Evolutionary conservation across 129 eudicot genomes (phyloP).

Genomic region (Tagetes erecta): DNA sequence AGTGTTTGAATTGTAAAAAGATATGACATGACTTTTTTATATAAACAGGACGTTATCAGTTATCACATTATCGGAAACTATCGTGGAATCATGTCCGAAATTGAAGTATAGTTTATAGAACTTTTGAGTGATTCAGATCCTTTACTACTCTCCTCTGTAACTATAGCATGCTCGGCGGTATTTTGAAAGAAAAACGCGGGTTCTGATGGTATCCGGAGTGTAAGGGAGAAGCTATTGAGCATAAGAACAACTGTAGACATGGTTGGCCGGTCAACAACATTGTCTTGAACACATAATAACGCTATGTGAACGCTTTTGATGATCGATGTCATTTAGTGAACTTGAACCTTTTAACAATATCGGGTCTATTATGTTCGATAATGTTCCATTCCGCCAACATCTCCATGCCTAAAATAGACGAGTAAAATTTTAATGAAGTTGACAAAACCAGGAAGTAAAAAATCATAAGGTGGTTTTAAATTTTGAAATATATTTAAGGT

Average conservation of each 20-base stretch:
- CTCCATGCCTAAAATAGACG: neutral
- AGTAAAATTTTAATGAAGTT: neutral
- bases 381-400: neutral
- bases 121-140: no score
- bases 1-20: no score
- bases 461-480: neutral
- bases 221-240: neutral
- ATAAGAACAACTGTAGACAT: neutral
- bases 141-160: neutral
- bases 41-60: no score
- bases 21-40: no score
- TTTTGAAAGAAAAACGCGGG: neutral
- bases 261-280: neutral
- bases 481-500: neutral
- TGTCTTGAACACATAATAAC: neutral
- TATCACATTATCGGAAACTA: no score
- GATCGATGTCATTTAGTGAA: neutral
- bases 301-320: neutral
- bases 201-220: neutral
- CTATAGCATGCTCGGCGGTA: neutral
- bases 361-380: neutral
- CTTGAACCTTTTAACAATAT: neutral
- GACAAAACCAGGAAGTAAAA: neutral
- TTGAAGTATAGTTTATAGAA: neutral
- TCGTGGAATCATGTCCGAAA: slow-evolving; percentile 2